These are phyloP conservation scores for Schizosaccharomyces octosporus DNA, from an alignment of 805 yeast genomes.

Conservation along the genomic window DNA sequence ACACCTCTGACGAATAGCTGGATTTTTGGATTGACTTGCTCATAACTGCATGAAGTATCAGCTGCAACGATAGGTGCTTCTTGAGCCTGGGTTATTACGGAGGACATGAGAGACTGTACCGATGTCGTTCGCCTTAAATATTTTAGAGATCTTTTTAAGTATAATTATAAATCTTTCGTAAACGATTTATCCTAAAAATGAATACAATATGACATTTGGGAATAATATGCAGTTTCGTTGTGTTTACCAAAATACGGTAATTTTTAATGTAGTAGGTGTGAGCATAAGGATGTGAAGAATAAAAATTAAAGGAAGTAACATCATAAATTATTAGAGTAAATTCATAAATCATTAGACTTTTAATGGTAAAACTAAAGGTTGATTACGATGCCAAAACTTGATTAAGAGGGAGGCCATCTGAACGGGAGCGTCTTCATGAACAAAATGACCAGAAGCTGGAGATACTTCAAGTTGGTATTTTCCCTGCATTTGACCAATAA, in stretches of 20 bases:
- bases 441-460: constrained; percentile 64
- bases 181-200: neutral
- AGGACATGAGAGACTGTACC: neutral
- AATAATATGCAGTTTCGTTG: neutral
- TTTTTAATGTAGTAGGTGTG: no score
- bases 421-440: constrained; percentile 75
- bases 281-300: no score
- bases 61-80: neutral
- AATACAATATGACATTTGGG: neutral
- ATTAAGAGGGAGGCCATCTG: constrained; percentile 24
- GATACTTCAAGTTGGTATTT: constrained; percentile 66
- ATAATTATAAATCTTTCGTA: neutral
- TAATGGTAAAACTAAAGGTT: neutral
- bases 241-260: neutral
- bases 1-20: neutral
- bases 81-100: neutral
- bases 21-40: neutral
- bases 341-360: no score
- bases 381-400: constrained; percentile 1
- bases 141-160: neutral
- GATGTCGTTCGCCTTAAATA: neutral
- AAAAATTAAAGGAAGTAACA: no score
- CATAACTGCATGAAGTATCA: neutral
- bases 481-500: constrained; percentile 97
- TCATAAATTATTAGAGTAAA: no score